A percentile compares a stretch with the other conserved stretches of the same genome.
phyloP scores from a whole-genome alignment of 306 rosid genomes.

The Cercis canadensis region DNA sequence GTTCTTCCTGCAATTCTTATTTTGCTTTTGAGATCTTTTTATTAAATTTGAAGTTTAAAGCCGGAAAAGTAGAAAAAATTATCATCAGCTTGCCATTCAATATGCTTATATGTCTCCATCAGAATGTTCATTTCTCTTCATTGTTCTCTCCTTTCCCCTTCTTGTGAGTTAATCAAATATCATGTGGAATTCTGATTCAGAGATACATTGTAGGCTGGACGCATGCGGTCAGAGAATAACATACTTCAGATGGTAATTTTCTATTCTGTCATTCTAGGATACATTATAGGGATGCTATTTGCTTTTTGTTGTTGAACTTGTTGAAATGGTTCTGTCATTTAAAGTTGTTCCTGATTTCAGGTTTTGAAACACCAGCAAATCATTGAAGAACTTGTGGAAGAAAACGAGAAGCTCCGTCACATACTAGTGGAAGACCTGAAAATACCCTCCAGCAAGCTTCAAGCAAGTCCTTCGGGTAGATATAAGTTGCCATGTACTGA shows the following conservation, averaged over 20 bases:
- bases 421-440: slow-evolving; percentile 82
- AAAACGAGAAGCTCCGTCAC: slow-evolving; percentile 82
- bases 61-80: background rate
- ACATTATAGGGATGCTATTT: background rate
- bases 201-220: slow-evolving; percentile 61
- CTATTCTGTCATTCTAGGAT: too few species aligned
- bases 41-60: slow-evolving; percentile 13
- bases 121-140: slow-evolving; percentile 27
- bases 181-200: slow-evolving; percentile 35
- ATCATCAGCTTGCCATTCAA: background rate
- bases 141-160: slow-evolving; percentile 13
- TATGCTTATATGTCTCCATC: background rate
- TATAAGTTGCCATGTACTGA: slow-evolving; percentile 56
- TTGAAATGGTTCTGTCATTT: background rate
- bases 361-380: slow-evolving; percentile 87
- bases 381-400: slow-evolving; percentile 85
- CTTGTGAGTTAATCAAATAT: slow-evolving; percentile 11
- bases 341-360: slow-evolving; percentile 47
- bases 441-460: slow-evolving; percentile 73
- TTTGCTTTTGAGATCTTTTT: slow-evolving; percentile 26
- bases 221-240: slow-evolving; percentile 64
- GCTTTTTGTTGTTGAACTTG: slow-evolving; percentile 17
- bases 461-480: slow-evolving; percentile 58
- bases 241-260: slow-evolving; percentile 80
- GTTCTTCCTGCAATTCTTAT: slow-evolving; percentile 11